Evolutionary conservation across 1,284 basidiomycete species (phyloP).

Genomic region (Melampsora americana): DNA sequence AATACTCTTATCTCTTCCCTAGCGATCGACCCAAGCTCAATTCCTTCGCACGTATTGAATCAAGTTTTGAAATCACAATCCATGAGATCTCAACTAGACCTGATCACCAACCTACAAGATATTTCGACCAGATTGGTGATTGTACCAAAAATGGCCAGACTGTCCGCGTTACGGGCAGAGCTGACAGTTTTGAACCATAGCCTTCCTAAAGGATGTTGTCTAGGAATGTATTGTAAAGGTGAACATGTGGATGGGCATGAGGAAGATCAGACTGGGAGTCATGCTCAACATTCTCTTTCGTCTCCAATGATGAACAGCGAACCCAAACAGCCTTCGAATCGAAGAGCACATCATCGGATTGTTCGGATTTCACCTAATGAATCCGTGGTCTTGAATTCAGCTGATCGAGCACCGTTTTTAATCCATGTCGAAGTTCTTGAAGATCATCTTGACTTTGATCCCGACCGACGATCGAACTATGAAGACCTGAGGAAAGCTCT

Average conservation of each 20-base stretch:
- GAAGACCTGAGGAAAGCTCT: constrained; percentile 50
- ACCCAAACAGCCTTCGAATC: constrained; percentile 49
- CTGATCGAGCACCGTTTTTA: constrained; percentile 90
- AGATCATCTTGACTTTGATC: constrained; percentile 91
- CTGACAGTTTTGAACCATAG: constrained; percentile 93
- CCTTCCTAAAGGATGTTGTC: constrained; percentile 62
- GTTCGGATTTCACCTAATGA: constrained; percentile 97
- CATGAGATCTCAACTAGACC: constrained; percentile 77
- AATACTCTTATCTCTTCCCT: constrained; percentile 19
- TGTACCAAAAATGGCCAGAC: constrained; percentile 86
- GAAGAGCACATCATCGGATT: constrained; percentile 76
- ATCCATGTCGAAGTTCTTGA: constrained; percentile 87
- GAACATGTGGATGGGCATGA: constrained; percentile 20
- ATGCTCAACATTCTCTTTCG: not conserved
- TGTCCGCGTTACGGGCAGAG: constrained; percentile 91
- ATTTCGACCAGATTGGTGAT: constrained; percentile 88
- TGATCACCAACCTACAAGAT: constrained; percentile 81
- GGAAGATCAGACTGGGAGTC: not conserved
- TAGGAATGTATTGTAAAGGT: constrained; percentile 44
- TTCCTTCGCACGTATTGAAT: constrained; percentile 22
- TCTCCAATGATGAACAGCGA: not conserved
- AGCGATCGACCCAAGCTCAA: constrained; percentile 24
- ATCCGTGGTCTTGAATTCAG: constrained; percentile 96
- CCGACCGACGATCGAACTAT: constrained; percentile 70
- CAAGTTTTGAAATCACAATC: constrained; percentile 47